Conservation (phyloP, 1,139 yeast genomes). For the Blastobotrys persicus region DNA sequence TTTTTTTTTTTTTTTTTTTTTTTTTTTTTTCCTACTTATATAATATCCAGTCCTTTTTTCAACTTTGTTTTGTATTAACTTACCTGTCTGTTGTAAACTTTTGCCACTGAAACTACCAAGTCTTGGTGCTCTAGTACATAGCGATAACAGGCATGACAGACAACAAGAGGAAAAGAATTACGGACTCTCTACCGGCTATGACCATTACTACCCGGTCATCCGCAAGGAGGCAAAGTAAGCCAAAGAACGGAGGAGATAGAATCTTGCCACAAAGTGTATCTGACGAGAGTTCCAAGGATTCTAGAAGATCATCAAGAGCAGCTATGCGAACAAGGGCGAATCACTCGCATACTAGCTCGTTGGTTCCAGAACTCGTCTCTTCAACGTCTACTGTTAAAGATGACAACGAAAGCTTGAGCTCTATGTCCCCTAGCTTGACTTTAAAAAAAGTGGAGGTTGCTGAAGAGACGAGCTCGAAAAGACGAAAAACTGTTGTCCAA, state of each 20-base stretch:
- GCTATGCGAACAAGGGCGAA: conserved; percentile 5
- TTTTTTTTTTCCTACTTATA: not conserved
- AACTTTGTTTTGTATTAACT: not conserved
- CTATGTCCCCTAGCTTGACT: not conserved
- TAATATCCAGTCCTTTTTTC: not conserved
- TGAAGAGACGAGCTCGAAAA: conserved; percentile 1
- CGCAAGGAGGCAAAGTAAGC: conserved; percentile 12
- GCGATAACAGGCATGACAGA: conserved; percentile 7
- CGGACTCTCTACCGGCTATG: conserved; percentile 13
- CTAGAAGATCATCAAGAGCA: not conserved
- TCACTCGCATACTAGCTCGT: conserved; percentile 3
- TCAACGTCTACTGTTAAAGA: not conserved
- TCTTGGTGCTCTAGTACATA: not conserved
- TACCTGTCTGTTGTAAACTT: conserved; percentile 1
- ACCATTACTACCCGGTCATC: conserved; percentile 17
- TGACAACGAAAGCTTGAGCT: not conserved
- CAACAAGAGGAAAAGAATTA: conserved; percentile 12
- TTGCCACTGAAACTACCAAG: not conserved
- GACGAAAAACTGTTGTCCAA: not conserved
- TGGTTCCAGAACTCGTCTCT: conserved; percentile 3
- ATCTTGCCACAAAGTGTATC: not conserved
- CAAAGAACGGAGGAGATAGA: not conserved
- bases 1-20: conserved; percentile 9
- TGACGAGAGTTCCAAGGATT: not conserved
- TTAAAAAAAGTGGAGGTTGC: conserved; percentile 3